Percentiles rank a stretch among this genome's conserved stretches.
Conservation (phyloP, 108 stramenopile genomes). For the Nitzschia palea region DNA sequence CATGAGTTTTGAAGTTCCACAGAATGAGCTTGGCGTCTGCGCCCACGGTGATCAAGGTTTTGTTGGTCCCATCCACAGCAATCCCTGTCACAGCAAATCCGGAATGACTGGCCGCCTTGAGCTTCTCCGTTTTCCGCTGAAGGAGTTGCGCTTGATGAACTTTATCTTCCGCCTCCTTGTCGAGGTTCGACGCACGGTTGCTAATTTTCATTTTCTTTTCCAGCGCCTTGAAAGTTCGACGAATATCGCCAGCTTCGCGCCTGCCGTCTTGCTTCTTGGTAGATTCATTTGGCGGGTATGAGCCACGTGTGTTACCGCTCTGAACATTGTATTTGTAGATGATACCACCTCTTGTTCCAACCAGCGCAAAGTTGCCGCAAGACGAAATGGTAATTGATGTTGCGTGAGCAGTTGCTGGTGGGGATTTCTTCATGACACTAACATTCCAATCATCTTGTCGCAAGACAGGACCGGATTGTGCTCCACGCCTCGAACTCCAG, state of each 20-base stretch:
- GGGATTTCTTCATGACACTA: slow-evolving; percentile 77
- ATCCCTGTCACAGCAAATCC: slow-evolving; percentile 86
- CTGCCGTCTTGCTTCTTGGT: slow-evolving; percentile 18
- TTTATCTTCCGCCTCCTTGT: slow-evolving; percentile 66
- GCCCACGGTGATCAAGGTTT: slow-evolving; percentile 80
- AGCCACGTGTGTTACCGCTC: slow-evolving; percentile 85
- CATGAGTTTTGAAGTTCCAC: slow-evolving; percentile 89
- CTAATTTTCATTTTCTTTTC: slow-evolving; percentile 77
- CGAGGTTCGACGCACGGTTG: slow-evolving; percentile 55
- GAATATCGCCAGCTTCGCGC: slow-evolving; percentile 58
- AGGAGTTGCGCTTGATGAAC: slow-evolving; percentile 38
- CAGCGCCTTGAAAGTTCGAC: slow-evolving; percentile 62
- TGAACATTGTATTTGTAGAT: slow-evolving; percentile 97
- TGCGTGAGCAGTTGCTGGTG: slow-evolving; percentile 65
- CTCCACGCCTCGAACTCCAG: slow-evolving; percentile 74
- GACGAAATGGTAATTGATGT: slow-evolving; percentile 74
- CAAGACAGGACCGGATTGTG: slow-evolving; percentile 80
- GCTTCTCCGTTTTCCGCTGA: slow-evolving; percentile 41
- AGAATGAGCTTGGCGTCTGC: slow-evolving; percentile 86
- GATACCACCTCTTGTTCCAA: slow-evolving; percentile 91
- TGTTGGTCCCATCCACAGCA: slow-evolving; percentile 88
- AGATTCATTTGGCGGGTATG: slow-evolving; percentile 58
- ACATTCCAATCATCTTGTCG: slow-evolving; percentile 82
- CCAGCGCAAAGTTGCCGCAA: slow-evolving; percentile 89
- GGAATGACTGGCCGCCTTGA: slow-evolving; percentile 55